Evolutionary conservation across 2,329 filamentous ascomycete genomes (phyloP).

Genomic region (Penicillium sp.): DNA sequence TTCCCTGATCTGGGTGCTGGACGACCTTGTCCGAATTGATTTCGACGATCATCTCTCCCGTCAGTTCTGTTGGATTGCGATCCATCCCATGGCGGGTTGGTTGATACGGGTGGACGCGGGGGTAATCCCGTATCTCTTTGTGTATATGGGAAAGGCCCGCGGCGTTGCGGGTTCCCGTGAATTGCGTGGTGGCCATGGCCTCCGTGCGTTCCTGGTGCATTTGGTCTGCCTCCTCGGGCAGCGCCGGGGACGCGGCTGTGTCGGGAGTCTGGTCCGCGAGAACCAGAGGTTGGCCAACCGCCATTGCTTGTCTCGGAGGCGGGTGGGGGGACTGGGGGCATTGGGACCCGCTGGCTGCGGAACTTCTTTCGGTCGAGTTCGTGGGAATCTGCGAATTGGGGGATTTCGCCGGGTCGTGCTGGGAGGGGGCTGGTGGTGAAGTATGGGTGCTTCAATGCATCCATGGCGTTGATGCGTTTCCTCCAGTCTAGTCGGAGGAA

Average conservation of each 20-base stretch:
- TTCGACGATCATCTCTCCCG: constrained; percentile 32
- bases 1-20: constrained; percentile 27
- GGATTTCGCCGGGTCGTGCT: constrained; percentile 80
- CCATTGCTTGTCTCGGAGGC: constrained; percentile 73
- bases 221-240: constrained; percentile 32
- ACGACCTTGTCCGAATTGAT: constrained; percentile 29
- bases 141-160: constrained; percentile 28
- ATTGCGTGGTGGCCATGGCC: constrained; percentile 6
- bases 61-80: constrained; percentile 29
- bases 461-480: constrained; percentile 84
- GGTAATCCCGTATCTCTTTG: constrained; percentile 38
- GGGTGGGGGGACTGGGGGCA: constrained; percentile 87
- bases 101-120: constrained; percentile 38
- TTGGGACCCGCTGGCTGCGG: constrained; percentile 76
- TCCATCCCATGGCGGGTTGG: constrained; percentile 32
- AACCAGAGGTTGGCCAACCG: constrained; percentile 49
- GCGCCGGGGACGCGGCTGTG: constrained; percentile 39
- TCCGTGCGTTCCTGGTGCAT: constrained; percentile 18
- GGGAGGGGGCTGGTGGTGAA: constrained; percentile 79
- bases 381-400: constrained; percentile 89
- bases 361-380: constrained; percentile 93
- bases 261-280: constrained; percentile 33
- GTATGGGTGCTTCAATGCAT: constrained; percentile 89
- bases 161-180: constrained; percentile 23
- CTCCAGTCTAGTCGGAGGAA: constrained; percentile 87